Evolutionary conservation across 2,329 filamentous ascomycete genomes (phyloP), one percentile per base, ranked within the genome.

Genomic region (Aspergillus sp.): DNA sequence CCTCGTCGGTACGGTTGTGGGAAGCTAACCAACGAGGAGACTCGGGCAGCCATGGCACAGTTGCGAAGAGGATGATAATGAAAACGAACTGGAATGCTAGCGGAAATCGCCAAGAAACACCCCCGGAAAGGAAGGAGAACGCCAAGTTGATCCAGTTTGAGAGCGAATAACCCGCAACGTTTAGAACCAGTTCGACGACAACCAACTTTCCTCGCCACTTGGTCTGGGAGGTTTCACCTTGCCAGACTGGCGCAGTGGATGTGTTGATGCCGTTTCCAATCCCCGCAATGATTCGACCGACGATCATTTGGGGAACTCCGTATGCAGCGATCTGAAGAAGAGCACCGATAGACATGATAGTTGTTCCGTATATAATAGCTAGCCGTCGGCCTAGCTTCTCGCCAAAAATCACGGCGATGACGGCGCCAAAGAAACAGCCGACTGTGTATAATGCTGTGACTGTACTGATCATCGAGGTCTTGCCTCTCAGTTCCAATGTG

Each of bases 201-300:
- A 52, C 45, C 16, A 43, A 30, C 26, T 47, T 46, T 0, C 43
- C 43, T 33, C 43, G 30, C 32, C 36, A 38, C 7, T 53, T 50
- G n/a, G 60, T 54, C 38, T 64, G 64, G 1, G 63, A 66, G 1
- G 65, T 70, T 40, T 72, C 68, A 5, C 64, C 62, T 45, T 60
- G 67, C 66, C 67, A 72, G 4, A 69, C 58, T 5, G 63, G 66
- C 10, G 64, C 65, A 2, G 64, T 67, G 0, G 63, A 55, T 1
- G 67, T 70, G 39, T 70, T 70, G 29, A 71, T 57, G 8, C 67
- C 68, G 13, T 42, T 42, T 24, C 45, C 45, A 33, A 69, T 51
- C 5, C 67, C 69, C 7, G 66, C 67, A n/a, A 72, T 59, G 28
- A 67, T 60, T 13, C 68, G 57, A 12, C 67, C 67, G 8, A 69